Conservation (phyloP, 208 protist species). For the Blastocrithidia nonstop region DNA sequence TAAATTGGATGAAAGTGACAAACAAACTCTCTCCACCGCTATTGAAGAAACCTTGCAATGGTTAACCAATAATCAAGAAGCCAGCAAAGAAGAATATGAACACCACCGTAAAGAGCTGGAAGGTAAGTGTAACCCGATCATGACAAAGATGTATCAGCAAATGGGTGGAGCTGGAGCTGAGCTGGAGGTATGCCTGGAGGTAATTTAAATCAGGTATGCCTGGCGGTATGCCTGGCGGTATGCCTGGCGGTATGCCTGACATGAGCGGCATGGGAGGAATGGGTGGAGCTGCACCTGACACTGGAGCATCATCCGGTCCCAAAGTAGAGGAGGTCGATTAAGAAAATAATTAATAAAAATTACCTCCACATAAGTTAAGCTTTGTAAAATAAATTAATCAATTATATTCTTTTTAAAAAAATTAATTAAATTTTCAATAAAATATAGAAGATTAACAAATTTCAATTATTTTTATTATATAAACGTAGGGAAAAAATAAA, state of each 20-base stretch:
- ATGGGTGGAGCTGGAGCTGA: conserved; percentile 10
- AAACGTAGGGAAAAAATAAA: no score
- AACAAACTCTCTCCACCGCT: conserved; percentile 27
- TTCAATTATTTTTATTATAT: no score
- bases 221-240: conserved; percentile 11
- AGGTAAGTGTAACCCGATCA: conserved; percentile 63
- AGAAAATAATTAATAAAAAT: no score
- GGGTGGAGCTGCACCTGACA: conserved; percentile 15
- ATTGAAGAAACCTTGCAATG: conserved; percentile 50
- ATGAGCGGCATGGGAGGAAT: background rate
- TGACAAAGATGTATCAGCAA: conserved; percentile 82
- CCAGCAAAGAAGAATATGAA: conserved; percentile 36
- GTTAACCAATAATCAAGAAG: conserved; percentile 73
- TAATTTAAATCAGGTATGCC: conserved; percentile 16
- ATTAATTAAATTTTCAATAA: no score
- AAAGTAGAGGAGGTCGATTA: conserved; percentile 35
- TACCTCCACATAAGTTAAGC: no score
- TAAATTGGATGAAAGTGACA: conserved; percentile 49
- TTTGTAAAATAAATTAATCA: no score
- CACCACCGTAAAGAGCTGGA: conserved; percentile 27
- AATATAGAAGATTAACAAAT: no score
- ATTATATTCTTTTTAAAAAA: no score
- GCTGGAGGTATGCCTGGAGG: no score
- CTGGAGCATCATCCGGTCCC: conserved; percentile 8
- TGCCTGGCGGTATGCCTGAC: conserved; percentile 5